Evolutionary conservation across 2,329 filamentous ascomycete genomes (phyloP).

Genomic region (Talaromyces funiculosus): DNA sequence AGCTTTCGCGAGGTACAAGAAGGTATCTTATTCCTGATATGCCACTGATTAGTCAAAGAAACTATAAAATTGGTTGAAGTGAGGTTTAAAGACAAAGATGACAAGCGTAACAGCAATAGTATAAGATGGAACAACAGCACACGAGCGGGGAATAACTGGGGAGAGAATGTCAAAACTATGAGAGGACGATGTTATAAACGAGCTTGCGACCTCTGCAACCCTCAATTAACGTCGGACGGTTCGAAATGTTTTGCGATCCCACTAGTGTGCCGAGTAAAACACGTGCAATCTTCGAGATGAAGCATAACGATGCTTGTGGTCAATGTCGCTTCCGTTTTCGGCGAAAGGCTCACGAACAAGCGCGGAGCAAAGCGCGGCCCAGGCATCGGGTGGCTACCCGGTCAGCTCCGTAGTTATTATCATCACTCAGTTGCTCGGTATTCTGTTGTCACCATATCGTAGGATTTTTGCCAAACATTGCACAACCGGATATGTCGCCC

Average conservation of each 20-base stretch:
- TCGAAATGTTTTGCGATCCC: not conserved
- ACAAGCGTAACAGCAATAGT: not conserved
- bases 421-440: not conserved
- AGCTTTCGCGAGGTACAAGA: conserved; percentile 21
- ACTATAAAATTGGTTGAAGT: not conserved
- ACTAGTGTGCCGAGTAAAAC: not conserved
- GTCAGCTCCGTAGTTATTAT: conserved; percentile 4
- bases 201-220: not conserved
- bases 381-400: conserved; percentile 11
- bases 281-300: conserved; percentile 7
- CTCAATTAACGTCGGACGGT: not conserved
- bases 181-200: not conserved
- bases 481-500: not conserved
- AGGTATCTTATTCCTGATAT: conserved; percentile 11
- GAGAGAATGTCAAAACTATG: not conserved
- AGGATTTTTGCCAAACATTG: not conserved
- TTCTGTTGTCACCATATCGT: not conserved
- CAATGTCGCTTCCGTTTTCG: conserved; percentile 14
- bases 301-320: conserved; percentile 12
- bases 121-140: not conserved
- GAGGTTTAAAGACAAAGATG: not conserved
- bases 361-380: not conserved
- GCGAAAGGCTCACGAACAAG: conserved; percentile 4
- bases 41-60: conserved; percentile 13
- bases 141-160: not conserved